Base-by-base conservation (phyloP, 1,139 yeast species). In the Yamadazyma sp. region DNA sequence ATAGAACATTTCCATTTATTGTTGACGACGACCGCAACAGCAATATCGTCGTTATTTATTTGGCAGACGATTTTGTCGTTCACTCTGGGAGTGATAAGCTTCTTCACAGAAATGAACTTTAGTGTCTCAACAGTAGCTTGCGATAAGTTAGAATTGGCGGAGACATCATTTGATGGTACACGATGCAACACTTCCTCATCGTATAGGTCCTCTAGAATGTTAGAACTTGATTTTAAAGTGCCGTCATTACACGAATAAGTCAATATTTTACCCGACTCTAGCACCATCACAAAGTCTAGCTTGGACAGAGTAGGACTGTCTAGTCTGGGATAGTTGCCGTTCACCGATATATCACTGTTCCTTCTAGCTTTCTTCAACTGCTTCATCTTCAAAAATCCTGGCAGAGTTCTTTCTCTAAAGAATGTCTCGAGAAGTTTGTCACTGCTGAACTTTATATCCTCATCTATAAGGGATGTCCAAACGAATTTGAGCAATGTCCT, bases 1-100 rank as follows among this genome's bases (percentile, higher is more conserved):
- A 64, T 63, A 45, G 83, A 62, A 31, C 79, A 72, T 45, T 72
- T 77, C 91, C 95, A 84, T 39, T 71, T 73, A 51, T 82, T 81
- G 46, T 83, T 81, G 9, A 83, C 72, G 6, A 74, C 80, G 0
- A 86, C 77, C 1, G 84, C 83, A 3, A 86, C 80, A 9, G 83
- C 61, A 12, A 87, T 51, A 29, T 75, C 76, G 16, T 76, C 79
- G 39, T 70, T 69, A 17, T 62, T 64, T 2, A 79, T 66, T 31
- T 77, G 73, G 42, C 82, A 77, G 1, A 87, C 77, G 26, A 87
- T 65, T 46, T 92, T 69, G 55, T 86, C 94, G 50, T 79, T 82
- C 23, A 86, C 81, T 55, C 94, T 72, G 3, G 95, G 91, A 0
- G 95, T 83, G 5, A 73, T 57, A 8, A 87, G 59, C 42, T 76